These are phyloP conservation scores for Echium plantagineum DNA, from an alignment of 257 asterid genomes.

Conservation along the genomic window DNA sequence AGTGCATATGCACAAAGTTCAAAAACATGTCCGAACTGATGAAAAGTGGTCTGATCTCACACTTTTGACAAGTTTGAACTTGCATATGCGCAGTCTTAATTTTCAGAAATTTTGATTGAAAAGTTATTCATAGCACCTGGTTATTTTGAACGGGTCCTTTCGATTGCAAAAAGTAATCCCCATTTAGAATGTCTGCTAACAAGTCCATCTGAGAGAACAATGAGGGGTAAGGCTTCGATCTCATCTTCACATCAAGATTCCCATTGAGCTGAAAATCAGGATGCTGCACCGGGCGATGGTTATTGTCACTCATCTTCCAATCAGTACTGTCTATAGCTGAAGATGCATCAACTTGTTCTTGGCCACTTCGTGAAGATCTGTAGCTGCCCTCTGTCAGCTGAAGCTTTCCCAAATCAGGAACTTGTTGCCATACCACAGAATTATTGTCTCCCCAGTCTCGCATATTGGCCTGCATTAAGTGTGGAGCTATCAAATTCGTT, in stretches of 20 bases:
- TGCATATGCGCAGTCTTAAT: no score
- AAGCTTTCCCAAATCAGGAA: constrained; percentile 44
- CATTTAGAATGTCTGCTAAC: constrained; percentile 21
- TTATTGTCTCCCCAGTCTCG: constrained; percentile 17
- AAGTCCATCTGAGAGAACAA: constrained; percentile 37
- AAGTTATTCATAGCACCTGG: constrained; percentile 32
- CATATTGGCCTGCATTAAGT: not conserved
- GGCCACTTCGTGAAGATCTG: constrained; percentile 15
- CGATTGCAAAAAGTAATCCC: constrained; percentile 50
- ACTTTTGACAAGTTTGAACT: no score
- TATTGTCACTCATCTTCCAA: not conserved
- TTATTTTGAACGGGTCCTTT: constrained; percentile 40
- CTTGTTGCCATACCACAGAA: constrained; percentile 48
- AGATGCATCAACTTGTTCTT: constrained; percentile 20
- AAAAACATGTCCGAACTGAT: no score
- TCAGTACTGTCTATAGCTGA: constrained; percentile 12
- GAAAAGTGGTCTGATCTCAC: no score
- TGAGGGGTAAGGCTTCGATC: constrained; percentile 28
- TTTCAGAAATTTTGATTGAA: not conserved
- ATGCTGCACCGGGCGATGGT: constrained; percentile 16
- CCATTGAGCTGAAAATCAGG: constrained; percentile 19
- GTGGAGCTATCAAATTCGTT: no score
- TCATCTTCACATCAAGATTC: constrained; percentile 19
- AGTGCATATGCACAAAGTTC: no score
- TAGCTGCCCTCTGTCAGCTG: constrained; percentile 35